A percentile compares a stretch with the other conserved stretches of the same genome.
Conservation (phyloP, 192 early-diverging fungal genomes). For the Podila epicladia region DNA sequence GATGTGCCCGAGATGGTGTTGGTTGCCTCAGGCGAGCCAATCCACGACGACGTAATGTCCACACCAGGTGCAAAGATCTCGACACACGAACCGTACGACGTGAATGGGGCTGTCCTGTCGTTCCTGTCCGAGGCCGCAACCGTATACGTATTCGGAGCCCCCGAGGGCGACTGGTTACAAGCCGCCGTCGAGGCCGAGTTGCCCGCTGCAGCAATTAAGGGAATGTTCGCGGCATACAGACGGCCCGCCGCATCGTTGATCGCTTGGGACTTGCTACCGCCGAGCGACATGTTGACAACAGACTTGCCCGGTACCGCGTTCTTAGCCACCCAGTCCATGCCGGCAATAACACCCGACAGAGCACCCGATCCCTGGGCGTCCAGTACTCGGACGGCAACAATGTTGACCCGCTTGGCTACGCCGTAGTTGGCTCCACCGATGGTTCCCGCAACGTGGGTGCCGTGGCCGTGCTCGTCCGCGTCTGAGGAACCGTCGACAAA, state of each 20-base stretch:
- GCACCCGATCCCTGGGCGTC: slow-evolving; percentile 61
- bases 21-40: slow-evolving; percentile 17
- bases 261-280: slow-evolving; percentile 57
- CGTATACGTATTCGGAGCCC: slow-evolving; percentile 44
- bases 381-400: slow-evolving; percentile 70
- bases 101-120: slow-evolving; percentile 57
- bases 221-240: slow-evolving; percentile 48
- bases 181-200: slow-evolving; percentile 61
- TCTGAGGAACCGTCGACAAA: slow-evolving; percentile 37
- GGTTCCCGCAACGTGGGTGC: slow-evolving; percentile 66
- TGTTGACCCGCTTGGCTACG: slow-evolving; percentile 68
- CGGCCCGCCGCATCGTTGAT: slow-evolving; percentile 55
- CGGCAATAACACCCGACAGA: slow-evolving; percentile 60
- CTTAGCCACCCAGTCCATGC: slow-evolving; percentile 55
- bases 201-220: slow-evolving; percentile 67
- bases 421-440: slow-evolving; percentile 67
- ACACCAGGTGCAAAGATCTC: slow-evolving; percentile 68
- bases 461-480: slow-evolving; percentile 61
- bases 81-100: slow-evolving; percentile 66
- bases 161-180: slow-evolving; percentile 63
- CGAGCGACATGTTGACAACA: slow-evolving; percentile 70
- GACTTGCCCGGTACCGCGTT: slow-evolving; percentile 16
- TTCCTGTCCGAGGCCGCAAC: slow-evolving; percentile 55
- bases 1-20: slow-evolving; percentile 65
- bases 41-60: slow-evolving; percentile 57